These are phyloP conservation scores for Colletotrichum plurivorum DNA, from an alignment of 2,329 filamentous ascomycete genomes.

Conservation along the genomic window DNA sequence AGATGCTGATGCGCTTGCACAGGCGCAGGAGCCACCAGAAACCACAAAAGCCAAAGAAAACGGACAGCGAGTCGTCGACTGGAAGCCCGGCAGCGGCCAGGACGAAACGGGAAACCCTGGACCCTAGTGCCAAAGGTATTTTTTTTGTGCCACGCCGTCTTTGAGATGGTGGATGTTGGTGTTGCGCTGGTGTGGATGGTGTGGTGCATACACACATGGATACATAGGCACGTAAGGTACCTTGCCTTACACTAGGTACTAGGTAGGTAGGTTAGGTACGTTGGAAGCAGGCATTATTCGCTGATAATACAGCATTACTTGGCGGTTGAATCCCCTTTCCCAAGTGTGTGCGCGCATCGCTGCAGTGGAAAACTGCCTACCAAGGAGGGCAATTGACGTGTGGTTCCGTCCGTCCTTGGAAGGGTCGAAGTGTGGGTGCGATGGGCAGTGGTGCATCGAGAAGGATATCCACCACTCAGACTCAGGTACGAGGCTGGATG, in stretches of 20 bases:
- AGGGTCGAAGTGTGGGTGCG: neutral
- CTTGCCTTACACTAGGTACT: no score
- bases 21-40: conserved; percentile 31
- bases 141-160: conserved; percentile 30
- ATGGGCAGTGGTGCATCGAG: neutral
- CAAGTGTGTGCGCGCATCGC: no score
- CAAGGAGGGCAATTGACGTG: no score
- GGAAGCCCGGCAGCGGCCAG: conserved; percentile 33
- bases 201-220: no score
- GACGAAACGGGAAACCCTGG: conserved; percentile 36
- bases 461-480: conserved; percentile 38
- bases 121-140: conserved; percentile 33
- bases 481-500: conserved; percentile 33
- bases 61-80: conserved; percentile 23
- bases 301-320: no score
- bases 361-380: no score
- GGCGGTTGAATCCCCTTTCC: no score
- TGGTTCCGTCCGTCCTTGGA: conserved; percentile 13
- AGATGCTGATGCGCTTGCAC: conserved; percentile 26
- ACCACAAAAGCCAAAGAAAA: conserved; percentile 35
- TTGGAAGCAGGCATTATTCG: no score
- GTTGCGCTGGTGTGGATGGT: conserved; percentile 13
- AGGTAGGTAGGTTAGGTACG: no score
- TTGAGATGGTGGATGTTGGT: conserved; percentile 24
- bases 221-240: no score